Base-by-base conservation (phyloP, 306 rosid species). In the Heteromeles arbutifolia region DNA sequence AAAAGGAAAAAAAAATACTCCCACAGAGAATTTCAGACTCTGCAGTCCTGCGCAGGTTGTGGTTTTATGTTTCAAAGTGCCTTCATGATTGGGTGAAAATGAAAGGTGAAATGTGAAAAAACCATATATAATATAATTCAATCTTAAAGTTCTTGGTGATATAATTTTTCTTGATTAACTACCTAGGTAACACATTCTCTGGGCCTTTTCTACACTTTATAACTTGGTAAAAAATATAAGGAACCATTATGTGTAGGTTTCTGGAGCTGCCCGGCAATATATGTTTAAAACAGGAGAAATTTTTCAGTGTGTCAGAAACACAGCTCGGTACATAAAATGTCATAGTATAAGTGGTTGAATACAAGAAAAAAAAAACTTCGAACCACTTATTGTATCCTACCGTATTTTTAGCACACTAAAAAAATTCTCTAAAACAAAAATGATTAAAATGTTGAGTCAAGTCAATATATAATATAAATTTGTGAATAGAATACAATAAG, bases 21-120 rank as follows among this genome's bases (percentile, higher is more conserved):
- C 67, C 68, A 29, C 67, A 0, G 22, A 59, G 65, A 59, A 59
- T 59, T 59, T 21, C 43, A 64, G 83, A 85, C 89, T 85, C 88
- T 87, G 54, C 74, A 80, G 88, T 80, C 66, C 75, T 45, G 65
- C 41, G 67, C 67, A 24, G 54, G 57, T 44, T 10, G 68, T 41
- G 37, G 73, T 45, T 80, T 57, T 69, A 18, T 69, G 75, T 88
- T 91, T 88, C 87, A 89, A 87, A 68, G 50, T 69, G 87, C 63
- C 39, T 88, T 83, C 84, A 87, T 93, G 82, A 91, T 86, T 88
- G 96, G 88, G 88, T 83, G 88, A 91, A 91, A 89, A 84, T 71
- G 79, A 83, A 80, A 82, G 88, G 78, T 82, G 79, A 82, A 75
- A 70, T 54, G 74, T 65, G 57, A 73, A 71, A 64, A 75, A 73